Percentiles rank a stretch among this genome's conserved stretches.
Evolutionary conservation across 805 yeast species (phyloP).

Genomic region (Grigorovia jiainica): DNA sequence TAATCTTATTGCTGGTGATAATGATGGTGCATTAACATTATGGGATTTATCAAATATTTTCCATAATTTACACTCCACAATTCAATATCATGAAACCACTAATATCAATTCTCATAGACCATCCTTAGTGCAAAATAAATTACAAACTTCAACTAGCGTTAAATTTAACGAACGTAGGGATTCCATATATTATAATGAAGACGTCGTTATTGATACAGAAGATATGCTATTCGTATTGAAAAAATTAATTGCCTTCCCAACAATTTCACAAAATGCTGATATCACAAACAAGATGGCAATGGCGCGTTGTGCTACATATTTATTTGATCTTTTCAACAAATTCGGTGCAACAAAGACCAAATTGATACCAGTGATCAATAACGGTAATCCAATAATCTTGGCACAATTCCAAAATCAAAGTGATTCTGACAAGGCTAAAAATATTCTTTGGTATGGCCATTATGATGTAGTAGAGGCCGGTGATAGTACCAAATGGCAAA

Average conservation of each 20-base stretch:
- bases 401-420: slow-evolving; percentile 53
- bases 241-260: slow-evolving; percentile 55
- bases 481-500: slow-evolving; percentile 52
- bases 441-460: slow-evolving; percentile 87
- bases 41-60: slow-evolving; percentile 43
- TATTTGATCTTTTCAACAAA: slow-evolving; percentile 50
- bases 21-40: slow-evolving; percentile 54
- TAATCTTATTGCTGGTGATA: slow-evolving; percentile 56
- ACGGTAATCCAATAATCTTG: slow-evolving; percentile 72
- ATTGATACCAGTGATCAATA: slow-evolving; percentile 62
- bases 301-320: slow-evolving; percentile 73
- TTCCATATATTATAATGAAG: background rate
- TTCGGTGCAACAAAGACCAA: slow-evolving; percentile 64
- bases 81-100: background rate
- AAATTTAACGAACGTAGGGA: background rate
- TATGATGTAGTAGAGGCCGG: slow-evolving; percentile 88
- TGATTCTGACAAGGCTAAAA: slow-evolving; percentile 20
- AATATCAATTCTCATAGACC: too few species aligned
- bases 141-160: background rate
- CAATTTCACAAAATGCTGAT: slow-evolving; percentile 68
- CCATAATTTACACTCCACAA: slow-evolving; percentile 1
- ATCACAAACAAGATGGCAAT: slow-evolving; percentile 53
- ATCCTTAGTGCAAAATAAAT: background rate
- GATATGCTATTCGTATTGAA: slow-evolving; percentile 53
- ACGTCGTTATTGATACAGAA: slow-evolving; percentile 38